phyloP scores from a whole-genome alignment of 768 basidiomycete species.

The Leccinum disarticulatum region DNA sequence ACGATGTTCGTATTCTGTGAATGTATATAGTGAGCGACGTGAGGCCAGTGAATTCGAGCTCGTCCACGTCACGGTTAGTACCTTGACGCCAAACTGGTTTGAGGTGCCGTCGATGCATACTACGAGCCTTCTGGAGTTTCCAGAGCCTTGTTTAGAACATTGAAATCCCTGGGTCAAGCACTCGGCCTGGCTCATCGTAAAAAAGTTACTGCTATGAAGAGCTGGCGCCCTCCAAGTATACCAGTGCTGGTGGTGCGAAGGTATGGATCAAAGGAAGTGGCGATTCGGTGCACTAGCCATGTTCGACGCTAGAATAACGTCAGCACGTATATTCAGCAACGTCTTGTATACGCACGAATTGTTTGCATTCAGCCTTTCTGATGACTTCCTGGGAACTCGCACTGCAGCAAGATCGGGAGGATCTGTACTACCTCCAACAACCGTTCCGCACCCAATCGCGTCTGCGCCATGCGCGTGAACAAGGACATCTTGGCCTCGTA shows the following conservation, averaged over 20 bases:
- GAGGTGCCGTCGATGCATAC: constrained; percentile 44
- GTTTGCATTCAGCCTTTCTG: constrained; percentile 92
- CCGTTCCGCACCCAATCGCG: too few relatives aligned
- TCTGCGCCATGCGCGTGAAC: too few relatives aligned
- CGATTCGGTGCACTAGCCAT: not conserved
- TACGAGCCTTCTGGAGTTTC: constrained; percentile 18
- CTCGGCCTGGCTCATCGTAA: constrained; percentile 1
- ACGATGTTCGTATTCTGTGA: constrained; percentile 41
- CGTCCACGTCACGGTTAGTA: constrained; percentile 8
- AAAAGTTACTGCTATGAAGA: not conserved
- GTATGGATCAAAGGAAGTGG: not conserved
- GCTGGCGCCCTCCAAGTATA: not conserved
- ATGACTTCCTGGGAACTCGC: constrained; percentile 57
- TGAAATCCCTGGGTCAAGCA: constrained; percentile 2
- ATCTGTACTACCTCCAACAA: too few relatives aligned
- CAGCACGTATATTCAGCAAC: not conserved
- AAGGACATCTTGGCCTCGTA: too few relatives aligned
- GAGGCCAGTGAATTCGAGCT: not conserved
- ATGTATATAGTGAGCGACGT: not conserved
- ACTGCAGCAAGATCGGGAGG: too few relatives aligned
- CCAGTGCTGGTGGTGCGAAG: not conserved
- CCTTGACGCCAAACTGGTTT: constrained; percentile 38
- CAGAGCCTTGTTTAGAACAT: constrained; percentile 1
- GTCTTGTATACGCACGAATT: constrained; percentile 66
- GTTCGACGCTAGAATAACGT: constrained; percentile 42